A percentile compares a stretch with the other conserved stretches of the same genome.
These are phyloP conservation scores for Microstegium vimineum DNA, from an alignment of 176 grass and related monocot species.

Conservation along the genomic window DNA sequence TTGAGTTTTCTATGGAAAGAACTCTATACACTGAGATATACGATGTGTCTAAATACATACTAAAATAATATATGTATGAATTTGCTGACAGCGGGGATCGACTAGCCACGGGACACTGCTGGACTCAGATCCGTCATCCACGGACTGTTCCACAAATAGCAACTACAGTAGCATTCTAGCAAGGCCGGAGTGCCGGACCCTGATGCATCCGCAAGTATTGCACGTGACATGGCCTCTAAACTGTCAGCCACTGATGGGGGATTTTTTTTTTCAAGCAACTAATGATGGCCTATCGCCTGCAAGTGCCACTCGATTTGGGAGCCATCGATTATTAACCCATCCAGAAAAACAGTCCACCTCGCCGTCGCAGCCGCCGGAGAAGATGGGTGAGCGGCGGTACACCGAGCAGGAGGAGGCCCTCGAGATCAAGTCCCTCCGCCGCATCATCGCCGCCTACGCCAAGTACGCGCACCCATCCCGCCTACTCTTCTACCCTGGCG, in stretches of 20 bases:
- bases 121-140: no score
- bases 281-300: not conserved
- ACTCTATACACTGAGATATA: no score
- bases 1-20: no score
- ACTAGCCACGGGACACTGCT: no score
- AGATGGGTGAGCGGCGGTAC: constrained; percentile 74
- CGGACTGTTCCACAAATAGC: no score
- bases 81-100: no score
- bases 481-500: not conserved
- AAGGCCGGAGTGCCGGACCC: no score
- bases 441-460: constrained; percentile 84
- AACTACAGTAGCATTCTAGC: no score
- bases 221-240: not conserved
- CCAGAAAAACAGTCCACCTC: not conserved
- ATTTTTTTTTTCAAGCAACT: no score
- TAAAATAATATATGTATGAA: no score
- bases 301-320: not conserved
- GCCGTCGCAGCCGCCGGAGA: constrained; percentile 37
- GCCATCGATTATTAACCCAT: not conserved
- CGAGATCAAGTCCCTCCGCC: constrained; percentile 87
- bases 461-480: constrained; percentile 46
- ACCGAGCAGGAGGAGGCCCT: constrained; percentile 86
- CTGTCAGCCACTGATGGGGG: not conserved
- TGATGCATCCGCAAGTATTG: no score
- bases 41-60: no score